Base-by-base conservation (phyloP, 768 basidiomycete species). In the Leccinum ochraceum region DNA sequence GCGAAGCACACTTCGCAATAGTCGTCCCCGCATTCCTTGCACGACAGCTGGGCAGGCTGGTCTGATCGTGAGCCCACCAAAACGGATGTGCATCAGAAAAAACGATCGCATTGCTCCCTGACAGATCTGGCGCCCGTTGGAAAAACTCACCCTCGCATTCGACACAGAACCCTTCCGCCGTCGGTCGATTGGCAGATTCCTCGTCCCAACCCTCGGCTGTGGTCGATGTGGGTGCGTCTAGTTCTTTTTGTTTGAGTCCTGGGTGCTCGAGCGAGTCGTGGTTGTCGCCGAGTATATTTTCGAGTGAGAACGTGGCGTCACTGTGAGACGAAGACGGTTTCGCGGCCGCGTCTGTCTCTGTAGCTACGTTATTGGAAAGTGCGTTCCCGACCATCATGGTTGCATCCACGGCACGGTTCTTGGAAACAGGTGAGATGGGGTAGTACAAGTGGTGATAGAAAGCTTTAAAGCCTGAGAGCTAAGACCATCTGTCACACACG, bases 1-100 rank as follows among this genome's bases (percentile, higher is more conserved):
- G 88, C 83, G 71, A 89, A 94, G 79, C 92, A 94, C 24, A 94
- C 92, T 69, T 92, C 88, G 61, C 92, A 94, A 68, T 86, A 94
- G 20, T 79, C 73, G 69, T 94, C 92, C 3, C 69, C 76, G 70
- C 92, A 94, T 11, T 82, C 80, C 68, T 88, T 85, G 68, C 92
- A 94, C 54, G 78, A 73, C 22, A 94, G 67, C 68, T 90, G 83
- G 5, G 90, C 89, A 58, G 92, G 91, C 71, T 94, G 92, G 77
- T 94, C 92, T 94, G 61, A 24, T 26, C 14, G 17, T 17, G 39
- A n/a, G 9, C 17, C 17, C 17, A 39, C 17, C 22, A 34, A 36
- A 16, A 34, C 32, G 30, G 16, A 37, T 37, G 42, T 10, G 8
- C n/a, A 44, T 49, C 22, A 49, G 22, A 49, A 49, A 36, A 49